These are phyloP conservation scores for Amaranthus palmeri DNA, from an alignment of 148 eudicot genomes.

Conservation along the genomic window DNA sequence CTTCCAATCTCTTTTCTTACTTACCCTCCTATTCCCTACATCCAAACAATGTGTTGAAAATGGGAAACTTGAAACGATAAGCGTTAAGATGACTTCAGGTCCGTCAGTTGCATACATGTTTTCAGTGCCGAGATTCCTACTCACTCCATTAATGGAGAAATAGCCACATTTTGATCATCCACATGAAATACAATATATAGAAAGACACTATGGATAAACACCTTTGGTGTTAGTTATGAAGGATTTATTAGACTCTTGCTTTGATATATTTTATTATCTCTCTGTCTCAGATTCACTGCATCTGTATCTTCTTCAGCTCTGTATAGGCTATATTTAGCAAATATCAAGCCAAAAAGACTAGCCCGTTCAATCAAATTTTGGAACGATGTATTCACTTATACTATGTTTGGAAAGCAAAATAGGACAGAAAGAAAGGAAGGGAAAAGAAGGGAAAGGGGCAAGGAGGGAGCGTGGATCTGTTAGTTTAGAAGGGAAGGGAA, in stretches of 20 bases:
- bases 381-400: background rate
- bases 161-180: background rate
- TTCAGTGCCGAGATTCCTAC: background rate
- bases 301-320: background rate
- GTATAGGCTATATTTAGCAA: background rate
- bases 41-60: no score
- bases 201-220: no score
- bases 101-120: background rate
- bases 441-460: no score
- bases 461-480: no score
- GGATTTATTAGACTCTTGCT: background rate
- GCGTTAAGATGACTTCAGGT: background rate
- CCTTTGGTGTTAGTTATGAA: background rate
- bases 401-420: no score
- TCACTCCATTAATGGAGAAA: background rate
- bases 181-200: no score
- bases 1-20: no score
- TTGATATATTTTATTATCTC: background rate
- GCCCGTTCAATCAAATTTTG: background rate
- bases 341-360: background rate
- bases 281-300: background rate
- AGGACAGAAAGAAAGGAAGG: no score
- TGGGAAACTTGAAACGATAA: background rate
- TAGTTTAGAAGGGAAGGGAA: no score
- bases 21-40: no score